Evolutionary conservation across 192 early-diverging fungal genomes (phyloP), one percentile per base, ranked within the genome.

Genomic region (Coemansia sp.): DNA sequence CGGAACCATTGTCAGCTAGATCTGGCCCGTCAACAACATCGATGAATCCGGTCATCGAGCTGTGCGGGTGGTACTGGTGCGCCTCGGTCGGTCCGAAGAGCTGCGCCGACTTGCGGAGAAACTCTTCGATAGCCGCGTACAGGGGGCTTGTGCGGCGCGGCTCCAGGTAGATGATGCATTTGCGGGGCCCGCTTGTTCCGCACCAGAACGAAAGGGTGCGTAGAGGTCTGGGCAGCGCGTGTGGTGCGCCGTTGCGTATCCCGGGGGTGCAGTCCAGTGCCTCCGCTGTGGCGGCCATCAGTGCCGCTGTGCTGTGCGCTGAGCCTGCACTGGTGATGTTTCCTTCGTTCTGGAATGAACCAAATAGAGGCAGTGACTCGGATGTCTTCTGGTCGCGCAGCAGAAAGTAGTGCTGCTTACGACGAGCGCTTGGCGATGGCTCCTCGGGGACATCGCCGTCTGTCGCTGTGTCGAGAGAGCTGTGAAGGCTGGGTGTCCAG

Each of bases 1-100:
- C 52, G 47, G n/a, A n/a, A n/a, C n/a, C n/a, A 10, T 48, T 51
- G 8, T 21, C 37, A 10, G 37, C 43, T 8, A 21, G 18, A 12
- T 36, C 18, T 8, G 40, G 36, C 12, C 61, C 65, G 55, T 51
- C 62, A 7, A 47, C 21, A 12, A 81, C 16, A 21, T 81, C 78
- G 8, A 81, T 81, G 22, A 81, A 81, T n/a, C 78, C 78, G 2
- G 78, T 81, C 73, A 81, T 76, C 19, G 78, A 81, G 70, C 69
- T 70, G 10, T 81, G 78, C 39, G 78, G 78, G 16, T 81, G 78
- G 61, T 81, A 81, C 73, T 70, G 66, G 64, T 75, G 73, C 0
- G 78, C 78, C 58, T 81, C 78, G 3, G 69, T 81, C 8, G 43
- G 67, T 7, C 78, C 78, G 16, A 69, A 60, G 19, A 41, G 55